These are phyloP conservation scores for Echinochloa phyllopogon DNA, from an alignment of 176 grass and related monocot genomes.

Conservation along the genomic window DNA sequence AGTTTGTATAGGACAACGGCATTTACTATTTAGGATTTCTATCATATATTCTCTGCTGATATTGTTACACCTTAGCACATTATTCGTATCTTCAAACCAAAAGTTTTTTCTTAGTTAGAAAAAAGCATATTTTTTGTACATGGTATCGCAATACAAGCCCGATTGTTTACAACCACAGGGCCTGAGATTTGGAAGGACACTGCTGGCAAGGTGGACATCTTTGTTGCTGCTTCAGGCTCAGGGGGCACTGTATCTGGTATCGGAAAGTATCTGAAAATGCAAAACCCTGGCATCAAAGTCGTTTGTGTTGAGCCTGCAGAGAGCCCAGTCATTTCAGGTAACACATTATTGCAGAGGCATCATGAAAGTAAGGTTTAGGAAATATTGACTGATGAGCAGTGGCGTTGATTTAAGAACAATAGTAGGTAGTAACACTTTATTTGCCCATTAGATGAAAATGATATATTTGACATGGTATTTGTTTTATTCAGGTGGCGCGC, in stretches of 20 bases:
- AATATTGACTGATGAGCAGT: background rate
- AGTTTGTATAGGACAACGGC: background rate
- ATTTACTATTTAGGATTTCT: background rate
- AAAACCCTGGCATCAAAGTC: slow-evolving; percentile 63
- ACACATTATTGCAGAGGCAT: background rate
- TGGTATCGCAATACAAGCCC: background rate
- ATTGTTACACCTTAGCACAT: background rate
- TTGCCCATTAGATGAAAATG: background rate
- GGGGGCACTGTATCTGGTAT: slow-evolving; percentile 72
- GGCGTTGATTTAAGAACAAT: background rate
- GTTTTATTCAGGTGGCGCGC: slow-evolving; percentile 52
- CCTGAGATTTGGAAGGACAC: slow-evolving; percentile 74
- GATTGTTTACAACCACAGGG: slow-evolving; percentile 21
- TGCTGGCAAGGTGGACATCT: slow-evolving; percentile 61
- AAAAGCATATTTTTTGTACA: no score
- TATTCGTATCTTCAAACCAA: no score
- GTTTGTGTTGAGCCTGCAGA: slow-evolving; percentile 77
- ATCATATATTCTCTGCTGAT: background rate
- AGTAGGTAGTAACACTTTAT: background rate
- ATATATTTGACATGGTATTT: background rate
- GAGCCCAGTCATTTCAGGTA: slow-evolving; percentile 77
- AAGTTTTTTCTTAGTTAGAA: no score
- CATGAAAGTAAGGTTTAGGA: background rate
- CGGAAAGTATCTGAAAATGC: slow-evolving; percentile 75
- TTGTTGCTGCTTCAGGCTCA: slow-evolving; percentile 57